Percentiles rank a stretch among this genome's conserved stretches.
phyloP scores from a whole-genome alignment of 345 rosid species.

The Salix arbutifolia region DNA sequence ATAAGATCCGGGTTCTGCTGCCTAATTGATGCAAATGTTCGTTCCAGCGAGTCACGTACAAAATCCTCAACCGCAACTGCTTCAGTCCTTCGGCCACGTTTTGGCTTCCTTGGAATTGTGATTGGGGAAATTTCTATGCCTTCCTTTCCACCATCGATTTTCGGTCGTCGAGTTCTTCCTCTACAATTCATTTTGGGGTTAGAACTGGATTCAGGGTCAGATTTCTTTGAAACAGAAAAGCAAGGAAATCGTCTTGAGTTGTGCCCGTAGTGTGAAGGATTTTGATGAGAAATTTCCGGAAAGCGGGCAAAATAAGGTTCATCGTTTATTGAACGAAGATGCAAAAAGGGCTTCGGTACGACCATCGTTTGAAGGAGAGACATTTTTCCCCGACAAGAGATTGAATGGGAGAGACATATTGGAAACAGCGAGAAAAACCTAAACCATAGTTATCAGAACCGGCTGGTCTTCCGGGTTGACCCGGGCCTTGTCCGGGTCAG shows the following conservation, averaged over 20 bases:
- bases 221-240: slow-evolving; percentile 40
- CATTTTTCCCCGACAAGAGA: slow-evolving; percentile 22
- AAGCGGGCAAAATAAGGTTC: slow-evolving; percentile 1
- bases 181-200: slow-evolving; percentile 22
- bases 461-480: too few species aligned
- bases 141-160: slow-evolving; percentile 16
- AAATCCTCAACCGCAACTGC: slow-evolving; percentile 80
- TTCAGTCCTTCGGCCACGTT: slow-evolving; percentile 77
- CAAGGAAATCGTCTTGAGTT: slow-evolving; percentile 18
- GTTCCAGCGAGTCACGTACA: slow-evolving; percentile 59
- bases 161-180: slow-evolving; percentile 12
- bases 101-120: slow-evolving; percentile 49
- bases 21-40: slow-evolving; percentile 60
- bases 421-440: too few species aligned
- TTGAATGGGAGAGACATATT: too few species aligned
- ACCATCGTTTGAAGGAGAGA: slow-evolving; percentile 20
- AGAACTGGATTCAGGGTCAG: slow-evolving; percentile 38
- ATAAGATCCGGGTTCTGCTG: slow-evolving; percentile 48
- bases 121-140: slow-evolving; percentile 33
- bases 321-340: slow-evolving; percentile 7
- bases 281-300: slow-evolving; percentile 3
- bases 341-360: slow-evolving; percentile 24
- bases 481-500: too few species aligned
- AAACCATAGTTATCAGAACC: too few species aligned
- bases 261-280: not conserved